Evolutionary conservation across 2,329 filamentous ascomycete species (phyloP).

Genomic region (Hymenoscyphus scutula): DNA sequence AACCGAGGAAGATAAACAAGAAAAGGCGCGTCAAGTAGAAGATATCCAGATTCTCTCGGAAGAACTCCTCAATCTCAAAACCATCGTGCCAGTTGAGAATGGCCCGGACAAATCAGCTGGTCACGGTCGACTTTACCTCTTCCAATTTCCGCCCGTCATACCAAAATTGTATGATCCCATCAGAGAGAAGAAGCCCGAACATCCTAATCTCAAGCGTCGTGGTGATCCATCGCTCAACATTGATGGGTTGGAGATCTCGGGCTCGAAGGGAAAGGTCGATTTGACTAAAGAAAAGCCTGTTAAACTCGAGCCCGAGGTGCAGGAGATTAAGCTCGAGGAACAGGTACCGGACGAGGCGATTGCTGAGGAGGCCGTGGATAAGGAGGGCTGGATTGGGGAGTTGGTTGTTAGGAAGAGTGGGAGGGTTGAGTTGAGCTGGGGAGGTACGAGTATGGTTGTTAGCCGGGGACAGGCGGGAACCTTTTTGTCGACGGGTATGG

Average conservation of each 20-base stretch:
- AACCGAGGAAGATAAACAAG: slow-evolving; percentile 50
- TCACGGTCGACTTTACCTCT: slow-evolving; percentile 57
- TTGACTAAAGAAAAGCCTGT: slow-evolving; percentile 34
- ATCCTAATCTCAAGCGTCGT: slow-evolving; percentile 8
- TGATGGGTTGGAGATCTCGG: slow-evolving; percentile 35
- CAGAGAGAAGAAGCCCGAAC: slow-evolving; percentile 22
- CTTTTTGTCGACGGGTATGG: slow-evolving; percentile 58
- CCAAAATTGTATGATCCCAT: slow-evolving; percentile 47
- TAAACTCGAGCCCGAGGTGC: slow-evolving; percentile 15
- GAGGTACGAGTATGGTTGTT: slow-evolving; percentile 54
- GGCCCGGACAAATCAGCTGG: slow-evolving; percentile 38
- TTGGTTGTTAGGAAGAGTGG: slow-evolving; percentile 61
- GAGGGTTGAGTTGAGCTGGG: slow-evolving; percentile 61
- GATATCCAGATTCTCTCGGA: slow-evolving; percentile 46
- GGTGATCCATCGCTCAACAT: slow-evolving; percentile 38
- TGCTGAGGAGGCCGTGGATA: slow-evolving; percentile 32
- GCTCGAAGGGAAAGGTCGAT: slow-evolving; percentile 38
- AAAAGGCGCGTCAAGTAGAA: slow-evolving; percentile 47
- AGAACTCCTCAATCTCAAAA: slow-evolving; percentile 45
- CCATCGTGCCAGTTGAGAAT: slow-evolving; percentile 32
- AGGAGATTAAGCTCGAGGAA: slow-evolving; percentile 22
- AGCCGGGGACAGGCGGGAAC: slow-evolving; percentile 50
- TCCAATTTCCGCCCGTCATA: slow-evolving; percentile 62
- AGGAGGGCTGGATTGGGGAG: slow-evolving; percentile 59
- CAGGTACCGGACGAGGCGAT: slow-evolving; percentile 22